Conservation (phyloP, 2,329 filamentous ascomycete species). For the Fusarium sp. region DNA sequence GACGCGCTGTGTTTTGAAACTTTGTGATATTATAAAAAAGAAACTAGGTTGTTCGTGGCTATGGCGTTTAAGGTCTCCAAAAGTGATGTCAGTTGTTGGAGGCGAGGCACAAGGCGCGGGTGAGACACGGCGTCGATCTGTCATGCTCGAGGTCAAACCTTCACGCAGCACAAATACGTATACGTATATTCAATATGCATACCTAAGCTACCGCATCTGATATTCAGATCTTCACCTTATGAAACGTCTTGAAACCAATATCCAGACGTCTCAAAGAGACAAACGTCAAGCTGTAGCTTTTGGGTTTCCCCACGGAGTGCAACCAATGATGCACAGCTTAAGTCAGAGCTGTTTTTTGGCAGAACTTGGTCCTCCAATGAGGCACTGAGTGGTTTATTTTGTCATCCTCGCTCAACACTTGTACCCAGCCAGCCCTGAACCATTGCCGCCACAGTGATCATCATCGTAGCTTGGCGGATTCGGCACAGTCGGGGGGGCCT, state of each 20-base stretch:
- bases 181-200: not conserved
- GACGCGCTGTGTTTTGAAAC: not conserved
- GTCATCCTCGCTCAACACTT: not conserved
- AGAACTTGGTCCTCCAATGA: slow-evolving; percentile 1
- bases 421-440: slow-evolving; percentile 6
- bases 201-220: not conserved
- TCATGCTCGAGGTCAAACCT: slow-evolving; percentile 5
- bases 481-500: slow-evolving; percentile 13
- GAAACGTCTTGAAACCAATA: slow-evolving; percentile 31
- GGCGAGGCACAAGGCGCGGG: not conserved
- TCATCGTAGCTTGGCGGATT: slow-evolving; percentile 25
- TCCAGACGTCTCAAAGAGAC: slow-evolving; percentile 9
- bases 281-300: not conserved
- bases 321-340: slow-evolving; percentile 26
- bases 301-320: slow-evolving; percentile 2
- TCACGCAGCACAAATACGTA: slow-evolving; percentile 8
- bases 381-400: slow-evolving; percentile 12
- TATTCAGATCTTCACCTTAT: slow-evolving; percentile 6
- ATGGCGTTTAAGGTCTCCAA: not conserved
- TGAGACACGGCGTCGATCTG: slow-evolving; percentile 24
- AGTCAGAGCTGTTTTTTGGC: not conserved
- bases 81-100: slow-evolving; percentile 28
- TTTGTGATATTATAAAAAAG: not conserved
- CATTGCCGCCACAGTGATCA: slow-evolving; percentile 33
- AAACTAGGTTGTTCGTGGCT: not conserved